These are phyloP conservation scores for Aspergillus calidoustus DNA, from an alignment of 2,329 filamentous ascomycete genomes.

Conservation along the genomic window DNA sequence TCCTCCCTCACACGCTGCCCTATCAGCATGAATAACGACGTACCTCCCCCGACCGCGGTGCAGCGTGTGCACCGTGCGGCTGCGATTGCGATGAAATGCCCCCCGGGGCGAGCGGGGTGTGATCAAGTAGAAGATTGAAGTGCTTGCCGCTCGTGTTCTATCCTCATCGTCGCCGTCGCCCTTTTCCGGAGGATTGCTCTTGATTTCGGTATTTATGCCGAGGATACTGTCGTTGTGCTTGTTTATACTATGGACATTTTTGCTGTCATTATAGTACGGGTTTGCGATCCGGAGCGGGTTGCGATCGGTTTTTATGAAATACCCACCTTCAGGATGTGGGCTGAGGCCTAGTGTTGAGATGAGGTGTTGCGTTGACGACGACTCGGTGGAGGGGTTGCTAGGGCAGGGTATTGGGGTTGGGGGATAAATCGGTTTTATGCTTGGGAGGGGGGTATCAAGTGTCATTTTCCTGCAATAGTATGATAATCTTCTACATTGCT, in stretches of 20 bases:
- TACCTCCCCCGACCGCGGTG: constrained; percentile 67
- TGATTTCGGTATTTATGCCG: constrained; percentile 15
- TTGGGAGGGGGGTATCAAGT: not conserved
- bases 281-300: constrained; percentile 58
- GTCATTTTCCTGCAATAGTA: not conserved
- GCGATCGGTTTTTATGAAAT: constrained; percentile 66
- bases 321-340: constrained; percentile 67
- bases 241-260: not conserved
- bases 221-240: not conserved
- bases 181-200: constrained; percentile 9
- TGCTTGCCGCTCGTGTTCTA: constrained; percentile 58
- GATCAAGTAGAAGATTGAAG: constrained; percentile 68
- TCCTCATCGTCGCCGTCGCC: constrained; percentile 7
- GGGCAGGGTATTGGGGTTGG: constrained; percentile 22
- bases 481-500: not conserved
- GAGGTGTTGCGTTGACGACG: constrained; percentile 39
- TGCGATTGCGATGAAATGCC: constrained; percentile 66
- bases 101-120: constrained; percentile 61
- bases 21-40: constrained; percentile 64
- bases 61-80: constrained; percentile 67
- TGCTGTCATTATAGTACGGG: constrained; percentile 37
- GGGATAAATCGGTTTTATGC: not conserved
- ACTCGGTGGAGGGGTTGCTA: constrained; percentile 30
- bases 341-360: constrained; percentile 55
- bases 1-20: constrained; percentile 6